These are phyloP conservation scores for Xylariomycetidae sp. DNA, from an alignment of 2,329 filamentous ascomycete genomes.

Conservation along the genomic window DNA sequence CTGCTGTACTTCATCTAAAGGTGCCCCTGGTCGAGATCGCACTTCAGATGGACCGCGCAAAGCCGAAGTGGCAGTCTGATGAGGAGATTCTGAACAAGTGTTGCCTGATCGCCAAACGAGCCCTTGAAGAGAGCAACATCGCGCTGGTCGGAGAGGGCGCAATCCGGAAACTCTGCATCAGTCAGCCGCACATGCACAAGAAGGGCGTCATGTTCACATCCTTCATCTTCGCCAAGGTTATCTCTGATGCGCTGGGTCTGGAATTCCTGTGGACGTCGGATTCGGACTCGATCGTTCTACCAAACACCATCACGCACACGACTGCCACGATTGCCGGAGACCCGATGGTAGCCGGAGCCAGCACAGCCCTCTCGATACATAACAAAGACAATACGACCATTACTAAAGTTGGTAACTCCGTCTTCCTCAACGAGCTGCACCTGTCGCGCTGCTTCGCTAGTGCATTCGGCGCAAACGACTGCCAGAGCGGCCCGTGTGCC, in stretches of 20 bases:
- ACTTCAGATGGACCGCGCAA: constrained; percentile 3
- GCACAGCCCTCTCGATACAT: constrained; percentile 28
- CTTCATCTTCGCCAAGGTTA: constrained; percentile 28
- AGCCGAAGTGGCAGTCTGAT: constrained; percentile 1
- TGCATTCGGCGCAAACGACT: constrained; percentile 20
- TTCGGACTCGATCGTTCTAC: constrained; percentile 29
- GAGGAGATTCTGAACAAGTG: constrained; percentile 3
- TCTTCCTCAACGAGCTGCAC: constrained; percentile 31
- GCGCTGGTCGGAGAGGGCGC: constrained; percentile 2
- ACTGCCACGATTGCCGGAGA: constrained; percentile 27
- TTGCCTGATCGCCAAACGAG: constrained; percentile 1
- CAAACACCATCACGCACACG: constrained; percentile 22
- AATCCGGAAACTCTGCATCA: constrained; percentile 23
- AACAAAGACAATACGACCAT: constrained; percentile 26
- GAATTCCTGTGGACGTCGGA: constrained; percentile 33
- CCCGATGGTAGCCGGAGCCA: constrained; percentile 26
- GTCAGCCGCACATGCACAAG: constrained; percentile 33
- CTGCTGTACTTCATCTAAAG: constrained; percentile 1
- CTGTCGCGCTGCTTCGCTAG: constrained; percentile 27
- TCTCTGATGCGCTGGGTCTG: constrained; percentile 26
- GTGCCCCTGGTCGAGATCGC: constrained; percentile 3
- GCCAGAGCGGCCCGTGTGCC: constrained; percentile 32
- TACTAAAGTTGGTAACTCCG: constrained; percentile 25
- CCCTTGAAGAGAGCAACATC: constrained; percentile 1
- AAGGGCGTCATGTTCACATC: constrained; percentile 35